Evolutionary conservation across 2,329 filamentous ascomycete genomes (phyloP), one percentile per base, ranked within the genome.

Genomic region (Fusarium staphyleae): DNA sequence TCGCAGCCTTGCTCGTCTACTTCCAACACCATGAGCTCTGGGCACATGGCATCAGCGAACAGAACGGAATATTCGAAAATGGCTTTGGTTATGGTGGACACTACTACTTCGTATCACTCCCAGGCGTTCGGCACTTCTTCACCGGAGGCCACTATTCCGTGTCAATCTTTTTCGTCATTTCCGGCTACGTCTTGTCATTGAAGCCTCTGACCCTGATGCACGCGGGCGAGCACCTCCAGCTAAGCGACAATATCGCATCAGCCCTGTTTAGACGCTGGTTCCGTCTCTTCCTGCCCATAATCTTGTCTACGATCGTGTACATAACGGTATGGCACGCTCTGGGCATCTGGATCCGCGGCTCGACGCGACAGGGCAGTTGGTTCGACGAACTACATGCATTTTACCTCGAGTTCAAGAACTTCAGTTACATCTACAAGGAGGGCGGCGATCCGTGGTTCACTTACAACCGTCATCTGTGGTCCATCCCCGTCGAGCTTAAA

Each of bases 1-100:
- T 89, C 56, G 86, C 86, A 4, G 85, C 87, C 3, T 77, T 89
- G 24, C 68, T 88, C 22, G 87, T 89, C 12, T 89, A 88, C 69
- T 76, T 80, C 60, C 82, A 86, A 46, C 84, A 87, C 68, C 79
- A 87, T 67, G 71, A 81, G 60, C 69, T 84, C 5, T 86, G 83
- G 83, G 78, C 77, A 36, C 86, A 85, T 69, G 74, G 67, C 50
- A 70, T 68, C 22, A 68, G 56, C 1, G 64, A 66, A 0, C 70
- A 73, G 32, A 74, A 75, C 33, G 43, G 60, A 8, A 70, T 75
- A 1, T 72, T 86, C n/a, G 81, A 86, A 61, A 79, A 79, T 36
- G 77, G 77, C 7, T 88, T 77, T 56, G 78, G 81, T 30, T 79
- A 80, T 62, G 65, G 80, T 1, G 72, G 75, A 56, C 71, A 77